Evolutionary conservation across 2,329 filamentous ascomycete genomes (phyloP).

Genomic region (Venturia pyrina): DNA sequence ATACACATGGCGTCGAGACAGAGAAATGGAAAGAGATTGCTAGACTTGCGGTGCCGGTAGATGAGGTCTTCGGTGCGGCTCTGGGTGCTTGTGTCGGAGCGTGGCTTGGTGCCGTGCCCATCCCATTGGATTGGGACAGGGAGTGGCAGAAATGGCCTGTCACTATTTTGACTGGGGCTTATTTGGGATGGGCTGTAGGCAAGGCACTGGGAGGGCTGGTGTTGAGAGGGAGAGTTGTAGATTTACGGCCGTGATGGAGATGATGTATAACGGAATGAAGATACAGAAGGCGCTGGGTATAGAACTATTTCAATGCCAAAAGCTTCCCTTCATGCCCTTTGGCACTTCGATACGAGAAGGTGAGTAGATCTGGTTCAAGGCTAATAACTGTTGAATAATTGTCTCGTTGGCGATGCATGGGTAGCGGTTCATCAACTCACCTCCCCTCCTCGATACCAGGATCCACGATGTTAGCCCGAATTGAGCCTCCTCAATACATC

Average conservation of each 20-base stretch:
- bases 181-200: constrained; percentile 66
- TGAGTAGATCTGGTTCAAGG: not conserved
- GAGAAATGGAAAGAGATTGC: constrained; percentile 61
- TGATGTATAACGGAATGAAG: not conserved
- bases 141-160: constrained; percentile 98
- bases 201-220: constrained; percentile 39
- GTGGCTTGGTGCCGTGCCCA: constrained; percentile 90
- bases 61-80: constrained; percentile 74
- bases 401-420: not conserved
- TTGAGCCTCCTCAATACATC: too few relatives aligned
- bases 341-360: not conserved
- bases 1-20: constrained; percentile 69
- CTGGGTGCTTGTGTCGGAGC: constrained; percentile 72
- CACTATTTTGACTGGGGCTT: constrained; percentile 76
- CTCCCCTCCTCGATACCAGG: not conserved
- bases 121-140: constrained; percentile 96
- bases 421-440: not conserved
- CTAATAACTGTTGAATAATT: too few relatives aligned
- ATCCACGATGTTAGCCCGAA: too few relatives aligned
- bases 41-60: constrained; percentile 60
- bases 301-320: not conserved
- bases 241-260: constrained; percentile 52
- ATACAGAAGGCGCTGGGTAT: not conserved
- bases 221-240: constrained; percentile 8
- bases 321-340: not conserved